Evolutionary conservation across 2,329 filamentous ascomycete genomes (phyloP), one percentile per base, ranked within the genome.

Genomic region (Stagonosporopsis chrysanthemi): DNA sequence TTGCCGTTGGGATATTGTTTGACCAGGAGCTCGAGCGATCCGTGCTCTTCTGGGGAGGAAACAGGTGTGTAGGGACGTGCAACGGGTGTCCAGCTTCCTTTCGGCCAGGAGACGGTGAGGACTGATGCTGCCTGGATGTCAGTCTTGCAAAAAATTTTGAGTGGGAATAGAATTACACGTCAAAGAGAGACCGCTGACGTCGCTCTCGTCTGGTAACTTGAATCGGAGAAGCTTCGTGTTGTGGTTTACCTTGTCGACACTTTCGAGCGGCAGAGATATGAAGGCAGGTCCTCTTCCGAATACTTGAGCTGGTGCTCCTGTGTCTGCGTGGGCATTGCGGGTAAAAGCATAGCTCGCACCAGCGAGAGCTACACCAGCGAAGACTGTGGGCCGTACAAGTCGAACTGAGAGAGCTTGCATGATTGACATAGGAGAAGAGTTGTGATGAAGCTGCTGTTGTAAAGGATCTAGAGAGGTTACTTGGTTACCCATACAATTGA

Each of bases 201-300:
- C 85, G 74, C 95, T 88, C 61, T 86, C 82, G 73, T 94, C 89
- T 23, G 90, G 90, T 29, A 97, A 86, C 68, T 88, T 86, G 79
- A 97, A 97, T 69, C 90, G 88, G 76, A 97, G 83, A 64, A 85
- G 88, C 86, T 97, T 97, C 67, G 91, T 95, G 83, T 97, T 97
- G 83, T 92, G 88, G 82, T 91, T 97, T 78, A 96, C 79, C 40
- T 81, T 78, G 79, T 95, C 88, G 51, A 92, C 83, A 50, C 88
- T 86, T 55, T 90, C 85, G 53, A 97, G 83, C 79, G 89, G 88
- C 66, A 97, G 83, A 56, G 86, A 87, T 61, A 97, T 78, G 79
- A 91, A 96, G 61, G 91, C 92, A 78, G 96, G 91, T 1, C 55
- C 62, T 38, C 49, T 31, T 28, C 62, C 19, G 14, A 45, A 63